phyloP scores from a whole-genome alignment of 768 basidiomycete species.

The Tylopilus vinaceipallidus region DNA sequence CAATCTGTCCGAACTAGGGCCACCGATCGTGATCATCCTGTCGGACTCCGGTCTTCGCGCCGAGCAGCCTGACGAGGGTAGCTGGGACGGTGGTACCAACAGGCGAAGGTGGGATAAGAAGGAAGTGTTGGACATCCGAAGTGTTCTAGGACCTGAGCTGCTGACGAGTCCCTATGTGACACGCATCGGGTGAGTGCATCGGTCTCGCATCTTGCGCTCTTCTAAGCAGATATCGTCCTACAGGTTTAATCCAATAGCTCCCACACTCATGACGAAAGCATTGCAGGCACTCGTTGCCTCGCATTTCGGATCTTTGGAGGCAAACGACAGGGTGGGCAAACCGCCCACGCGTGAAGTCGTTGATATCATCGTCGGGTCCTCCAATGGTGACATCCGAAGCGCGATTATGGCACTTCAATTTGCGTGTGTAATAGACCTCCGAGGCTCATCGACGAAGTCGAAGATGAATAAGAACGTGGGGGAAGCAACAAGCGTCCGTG shows the following conservation, averaged over 20 bases:
- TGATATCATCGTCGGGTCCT: constrained; percentile 72
- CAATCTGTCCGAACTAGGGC: constrained; percentile 23
- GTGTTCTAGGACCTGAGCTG: constrained; percentile 67
- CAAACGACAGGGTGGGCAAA: constrained; percentile 14
- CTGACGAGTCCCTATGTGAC: constrained; percentile 71
- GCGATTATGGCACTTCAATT: constrained; percentile 95
- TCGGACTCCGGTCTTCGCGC: constrained; percentile 82
- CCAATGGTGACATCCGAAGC: constrained; percentile 90
- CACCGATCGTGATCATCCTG: constrained; percentile 79
- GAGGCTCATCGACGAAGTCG: constrained; percentile 13
- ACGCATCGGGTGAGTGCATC: constrained; percentile 64
- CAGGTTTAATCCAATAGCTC: constrained; percentile 92
- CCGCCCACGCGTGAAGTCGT: constrained; percentile 64
- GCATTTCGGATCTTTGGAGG: constrained; percentile 41
- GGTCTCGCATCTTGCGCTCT: neutral
- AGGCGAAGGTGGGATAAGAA: constrained; percentile 47
- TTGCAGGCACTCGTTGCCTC: constrained; percentile 55
- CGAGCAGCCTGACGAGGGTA: constrained; percentile 49
- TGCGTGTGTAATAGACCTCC: constrained; percentile 50
- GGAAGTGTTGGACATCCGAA: constrained; percentile 63
- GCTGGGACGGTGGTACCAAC: constrained; percentile 43
- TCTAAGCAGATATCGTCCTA: neutral
- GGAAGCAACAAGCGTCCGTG: constrained; percentile 28
- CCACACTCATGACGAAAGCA: constrained; percentile 79
- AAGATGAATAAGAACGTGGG: constrained; percentile 33